Evolutionary conservation across 2,329 filamentous ascomycete genomes (phyloP), one percentile per base, ranked within the genome.

Genomic region (Pseudocercospora fuligena): DNA sequence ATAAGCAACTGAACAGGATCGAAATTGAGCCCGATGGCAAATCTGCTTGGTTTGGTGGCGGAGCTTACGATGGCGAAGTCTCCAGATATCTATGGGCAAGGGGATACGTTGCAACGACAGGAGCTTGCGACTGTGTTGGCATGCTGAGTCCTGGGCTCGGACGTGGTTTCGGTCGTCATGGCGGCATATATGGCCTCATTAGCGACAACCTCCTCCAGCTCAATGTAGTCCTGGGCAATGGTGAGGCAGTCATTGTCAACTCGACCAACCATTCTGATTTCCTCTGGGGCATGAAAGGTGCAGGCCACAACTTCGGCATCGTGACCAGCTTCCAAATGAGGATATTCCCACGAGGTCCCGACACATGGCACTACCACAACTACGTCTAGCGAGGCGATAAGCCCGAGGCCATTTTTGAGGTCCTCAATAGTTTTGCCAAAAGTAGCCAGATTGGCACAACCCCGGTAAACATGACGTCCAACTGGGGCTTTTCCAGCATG

Each of bases 201-300:
- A 82, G 85, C 56, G 85, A 86, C 74, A 81, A 82, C 66, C 78
- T 86, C 8, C 77, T 74, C 0, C 75, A 77, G 0, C 77, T 73
- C 8, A 75, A 73, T 5, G 68, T 83, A 0, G 80, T 82, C 2
- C 74, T 82, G 5, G 80, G 80, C 1, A 75, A 80, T 63, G 81
- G 80, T 0, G 70, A 66, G 11, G 68, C 79, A 14, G 74, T 81
- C 12, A 78, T 68, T 1, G 77, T 77, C 1, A 84, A 82, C 9
- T 40, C 29, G 7, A 25, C 60, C 12, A 25, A 65, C n/a, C 58
- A 70, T n/a, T 27, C 60, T 12, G 69, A 71, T 25, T 56, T 71
- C 1, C 66, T 64, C 25, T 71, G 69, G 67, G 67, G 47, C 16
- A 47, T 66, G 49, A 29, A 63, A 47, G 69, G 67, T 40, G 67